Evolutionary conservation across 176 grass and related monocot genomes (phyloP), one percentile per base, ranked within the genome.

Genomic region (Oryza coarctata): DNA sequence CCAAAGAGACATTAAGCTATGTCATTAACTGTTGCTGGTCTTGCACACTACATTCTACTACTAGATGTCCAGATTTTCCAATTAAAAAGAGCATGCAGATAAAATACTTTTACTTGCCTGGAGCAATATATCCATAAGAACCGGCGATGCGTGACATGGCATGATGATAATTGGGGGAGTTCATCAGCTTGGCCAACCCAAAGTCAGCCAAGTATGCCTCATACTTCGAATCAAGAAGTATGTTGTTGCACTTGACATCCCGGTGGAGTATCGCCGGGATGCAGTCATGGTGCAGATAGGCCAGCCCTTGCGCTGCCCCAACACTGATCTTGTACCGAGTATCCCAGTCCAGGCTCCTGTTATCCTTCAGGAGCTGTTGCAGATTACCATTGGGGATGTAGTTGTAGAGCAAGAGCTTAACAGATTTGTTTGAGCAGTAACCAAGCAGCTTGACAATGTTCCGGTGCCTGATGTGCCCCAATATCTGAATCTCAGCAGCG

Each of bases 221-320:
- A 73, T 71, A 99, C 65, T 95, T 99, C 0, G 89, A 90, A 83
- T 99, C 96, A 2, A 99, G 87, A 80, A 99, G 68, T 49, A 99
- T 99, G 71, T 99, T 95, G 73, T 99, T 99, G 70, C 96, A 92
- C 80, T 99, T 99, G 39, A 99, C 93, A 44, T 99, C 96, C 45
- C 96, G 84, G 80, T 99, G 93, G 38, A 95, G 89, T 80, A 99
- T 95, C 10, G 91, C 82, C 0, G 96, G 96, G 23, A 90, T 87
- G 7, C 96, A 99, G 52, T 99, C 93, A 63, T 99, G 93, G 76
- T 99, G 96, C 44, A 99, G 84, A 73, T 99, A 99, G 22, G 96
- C 85, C 55, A 99, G 85, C 23, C 96, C 96, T 69, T 99, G 93
- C 2, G 96, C 96, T 0, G 87, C 86, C 3, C 96, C 91, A 2